These are phyloP conservation scores for Claviceps digitariae DNA, from an alignment of 2,329 filamentous ascomycete genomes.

Conservation along the genomic window DNA sequence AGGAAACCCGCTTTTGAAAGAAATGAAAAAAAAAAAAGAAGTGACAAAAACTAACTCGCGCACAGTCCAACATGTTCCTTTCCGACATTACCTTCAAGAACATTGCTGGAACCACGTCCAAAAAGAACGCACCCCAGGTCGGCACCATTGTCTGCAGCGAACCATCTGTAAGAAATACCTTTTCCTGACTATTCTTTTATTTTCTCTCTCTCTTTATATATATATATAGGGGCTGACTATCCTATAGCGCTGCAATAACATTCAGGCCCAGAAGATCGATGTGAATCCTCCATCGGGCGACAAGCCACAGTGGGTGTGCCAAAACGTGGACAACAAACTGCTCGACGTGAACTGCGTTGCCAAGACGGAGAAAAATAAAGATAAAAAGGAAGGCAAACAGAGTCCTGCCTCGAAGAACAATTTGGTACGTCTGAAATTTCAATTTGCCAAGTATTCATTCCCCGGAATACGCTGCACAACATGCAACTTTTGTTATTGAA, in stretches of 20 bases:
- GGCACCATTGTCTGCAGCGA: background rate
- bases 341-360: background rate
- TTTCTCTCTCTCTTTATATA: background rate
- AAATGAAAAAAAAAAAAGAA: background rate
- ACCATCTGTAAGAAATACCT: background rate
- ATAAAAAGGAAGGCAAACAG: too few species aligned
- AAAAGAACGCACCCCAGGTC: background rate
- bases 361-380: background rate
- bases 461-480: too few species aligned
- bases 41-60: background rate
- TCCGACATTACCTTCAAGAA: background rate
- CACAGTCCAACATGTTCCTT: background rate
- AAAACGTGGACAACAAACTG: background rate
- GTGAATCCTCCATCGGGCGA: background rate
- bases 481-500: too few species aligned
- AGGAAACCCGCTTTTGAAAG: background rate
- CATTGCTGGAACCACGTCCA: background rate
- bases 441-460: too few species aligned
- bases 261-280: background rate
- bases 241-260: background rate
- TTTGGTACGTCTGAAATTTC: too few species aligned
- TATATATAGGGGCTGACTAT: too few species aligned
- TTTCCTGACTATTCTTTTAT: background rate
- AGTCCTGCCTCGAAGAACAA: too few species aligned
- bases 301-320: background rate